phyloP scores from a whole-genome alignment of 83 land plant species.

The Diphasiastrum complanatum region DNA sequence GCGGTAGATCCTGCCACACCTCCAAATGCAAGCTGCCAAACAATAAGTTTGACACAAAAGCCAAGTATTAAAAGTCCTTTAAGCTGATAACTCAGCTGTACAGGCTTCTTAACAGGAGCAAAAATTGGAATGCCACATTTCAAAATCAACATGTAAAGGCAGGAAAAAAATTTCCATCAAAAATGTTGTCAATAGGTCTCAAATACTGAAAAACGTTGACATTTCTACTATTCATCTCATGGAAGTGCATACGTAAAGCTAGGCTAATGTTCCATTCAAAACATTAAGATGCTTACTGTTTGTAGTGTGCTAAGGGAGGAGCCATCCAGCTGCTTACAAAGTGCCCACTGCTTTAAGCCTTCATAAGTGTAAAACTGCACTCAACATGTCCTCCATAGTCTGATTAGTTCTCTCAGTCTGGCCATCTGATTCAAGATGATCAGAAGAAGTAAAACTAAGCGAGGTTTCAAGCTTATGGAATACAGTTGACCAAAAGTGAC shows the following conservation, averaged over 20 bases:
- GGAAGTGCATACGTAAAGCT: background rate
- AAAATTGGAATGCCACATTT: too few relatives aligned
- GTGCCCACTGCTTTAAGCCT: conserved; percentile 59
- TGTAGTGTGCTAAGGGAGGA: conserved; percentile 47
- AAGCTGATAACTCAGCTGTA: too few relatives aligned
- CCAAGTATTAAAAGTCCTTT: too few relatives aligned
- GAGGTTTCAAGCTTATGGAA: too few relatives aligned
- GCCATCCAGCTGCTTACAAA: conserved; percentile 28
- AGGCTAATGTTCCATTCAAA: background rate
- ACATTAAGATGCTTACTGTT: conserved; percentile 45
- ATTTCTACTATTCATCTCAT: background rate
- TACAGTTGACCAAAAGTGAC: too few relatives aligned
- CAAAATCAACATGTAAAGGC: too few relatives aligned
- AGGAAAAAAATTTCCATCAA: background rate
- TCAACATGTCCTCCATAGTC: background rate
- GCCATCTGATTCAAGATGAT: background rate
- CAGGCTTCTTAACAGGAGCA: too few relatives aligned
- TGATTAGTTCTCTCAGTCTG: too few relatives aligned
- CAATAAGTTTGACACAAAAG: too few relatives aligned
- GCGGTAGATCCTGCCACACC: conserved; percentile 95
- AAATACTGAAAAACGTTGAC: background rate
- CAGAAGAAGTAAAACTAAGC: too few relatives aligned
- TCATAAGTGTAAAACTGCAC: conserved; percentile 93
- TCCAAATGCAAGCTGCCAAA: conserved; percentile 83
- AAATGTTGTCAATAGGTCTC: background rate